A percentile compares a stretch with the other conserved stretches of the same genome.
Evolutionary conservation across 768 basidiomycete genomes (phyloP).

Genomic region (Trametes maxima): DNA sequence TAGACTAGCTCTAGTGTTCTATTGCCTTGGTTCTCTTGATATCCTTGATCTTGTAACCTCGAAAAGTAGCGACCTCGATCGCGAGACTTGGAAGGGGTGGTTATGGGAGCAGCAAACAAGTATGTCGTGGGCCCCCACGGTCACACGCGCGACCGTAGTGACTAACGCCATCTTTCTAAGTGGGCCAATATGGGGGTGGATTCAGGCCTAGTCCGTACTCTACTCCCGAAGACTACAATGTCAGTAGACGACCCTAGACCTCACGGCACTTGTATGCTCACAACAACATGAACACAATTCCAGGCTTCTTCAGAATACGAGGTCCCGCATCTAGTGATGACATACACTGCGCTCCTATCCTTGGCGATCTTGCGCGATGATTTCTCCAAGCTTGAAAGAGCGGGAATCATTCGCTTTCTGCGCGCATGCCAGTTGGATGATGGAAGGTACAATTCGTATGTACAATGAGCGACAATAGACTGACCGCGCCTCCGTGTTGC

Average conservation of each 20-base stretch:
- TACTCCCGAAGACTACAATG: slow-evolving; percentile 38
- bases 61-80: slow-evolving; percentile 53
- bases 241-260: not conserved
- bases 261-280: not conserved
- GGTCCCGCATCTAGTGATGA: slow-evolving; percentile 86
- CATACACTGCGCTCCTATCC: slow-evolving; percentile 85
- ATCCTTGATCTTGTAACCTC: slow-evolving; percentile 56
- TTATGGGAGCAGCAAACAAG: slow-evolving; percentile 86
- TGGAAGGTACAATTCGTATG: slow-evolving; percentile 65
- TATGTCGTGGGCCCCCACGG: slow-evolving; percentile 34
- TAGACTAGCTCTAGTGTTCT: slow-evolving; percentile 87
- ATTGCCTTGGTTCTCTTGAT: slow-evolving; percentile 85
- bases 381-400: slow-evolving; percentile 67
- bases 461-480: slow-evolving; percentile 2
- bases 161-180: slow-evolving; percentile 38
- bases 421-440: slow-evolving; percentile 73
- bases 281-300: not conserved
- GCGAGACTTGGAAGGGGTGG: slow-evolving; percentile 76
- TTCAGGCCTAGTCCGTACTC: slow-evolving; percentile 80
- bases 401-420: slow-evolving; percentile 68
- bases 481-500: slow-evolving; percentile 2
- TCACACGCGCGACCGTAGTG: not conserved
- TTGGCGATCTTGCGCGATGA: slow-evolving; percentile 89
- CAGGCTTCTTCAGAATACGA: slow-evolving; percentile 50
- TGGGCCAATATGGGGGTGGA: slow-evolving; percentile 60